Percentiles rank a stretch among this genome's conserved stretches.
phyloP scores from a whole-genome alignment of 805 yeast genomes.

The Yamadazyma insecticola region DNA sequence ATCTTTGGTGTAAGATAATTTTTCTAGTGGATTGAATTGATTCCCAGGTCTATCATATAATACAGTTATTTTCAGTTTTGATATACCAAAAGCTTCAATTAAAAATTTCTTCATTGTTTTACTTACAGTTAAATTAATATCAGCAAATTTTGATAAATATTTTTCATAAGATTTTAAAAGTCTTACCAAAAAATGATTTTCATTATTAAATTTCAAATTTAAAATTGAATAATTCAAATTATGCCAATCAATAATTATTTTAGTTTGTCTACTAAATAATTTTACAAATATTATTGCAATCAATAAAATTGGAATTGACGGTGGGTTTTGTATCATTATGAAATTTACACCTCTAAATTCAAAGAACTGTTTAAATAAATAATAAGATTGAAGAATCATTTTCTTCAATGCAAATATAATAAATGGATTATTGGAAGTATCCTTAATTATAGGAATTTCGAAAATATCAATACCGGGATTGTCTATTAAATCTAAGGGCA shows the following conservation, averaged over 20 bases:
- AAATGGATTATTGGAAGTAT: constrained; percentile 44
- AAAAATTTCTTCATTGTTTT: constrained; percentile 63
- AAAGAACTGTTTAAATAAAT: constrained; percentile 46
- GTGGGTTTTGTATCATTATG: constrained; percentile 86
- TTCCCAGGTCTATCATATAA: constrained; percentile 84
- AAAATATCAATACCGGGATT: constrained; percentile 50
- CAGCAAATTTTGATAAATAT: constrained; percentile 57
- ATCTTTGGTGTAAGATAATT: constrained; percentile 25
- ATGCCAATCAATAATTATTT: constrained; percentile 91
- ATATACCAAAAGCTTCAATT: constrained; percentile 48
- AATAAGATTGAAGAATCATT: constrained; percentile 50
- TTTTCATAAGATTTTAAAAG: constrained; percentile 61
- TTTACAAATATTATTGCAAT: constrained; percentile 53
- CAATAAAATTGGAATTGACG: constrained; percentile 77
- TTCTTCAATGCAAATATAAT: constrained; percentile 55
- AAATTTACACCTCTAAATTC: constrained; percentile 58
- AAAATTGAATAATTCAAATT: constrained; percentile 84
- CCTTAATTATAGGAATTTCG: constrained; percentile 39
- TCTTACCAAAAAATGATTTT: constrained; percentile 58
- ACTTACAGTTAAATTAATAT: constrained; percentile 78
- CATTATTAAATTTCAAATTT: constrained; percentile 53
- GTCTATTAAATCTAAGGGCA: constrained; percentile 48
- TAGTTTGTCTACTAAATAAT: constrained; percentile 47
- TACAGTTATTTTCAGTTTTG: constrained; percentile 45
- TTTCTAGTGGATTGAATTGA: constrained; percentile 52